Conservation (phyloP, 345 rosid genomes). For the Moricandia moricandioides region DNA sequence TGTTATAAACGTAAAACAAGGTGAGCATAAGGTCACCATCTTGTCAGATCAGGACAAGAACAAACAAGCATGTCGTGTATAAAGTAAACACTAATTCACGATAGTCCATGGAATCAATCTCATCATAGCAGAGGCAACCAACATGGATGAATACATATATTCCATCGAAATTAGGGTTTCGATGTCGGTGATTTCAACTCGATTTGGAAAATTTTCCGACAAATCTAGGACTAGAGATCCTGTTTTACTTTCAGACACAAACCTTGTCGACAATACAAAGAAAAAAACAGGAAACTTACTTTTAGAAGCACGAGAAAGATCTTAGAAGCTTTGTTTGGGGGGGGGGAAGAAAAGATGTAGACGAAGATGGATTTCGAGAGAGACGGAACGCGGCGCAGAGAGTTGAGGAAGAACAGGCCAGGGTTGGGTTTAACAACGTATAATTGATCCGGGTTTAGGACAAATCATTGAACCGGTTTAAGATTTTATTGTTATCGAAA, state of each 20-base stretch:
- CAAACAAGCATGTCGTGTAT: no score
- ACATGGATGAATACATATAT: no score
- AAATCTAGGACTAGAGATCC: neutral
- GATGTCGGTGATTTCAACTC: neutral
- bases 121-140: no score
- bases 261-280: neutral
- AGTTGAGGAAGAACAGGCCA: slow-evolving; percentile 11
- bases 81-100: no score
- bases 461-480: neutral
- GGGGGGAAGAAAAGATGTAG: neutral
- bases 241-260: neutral
- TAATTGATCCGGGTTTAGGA: neutral
- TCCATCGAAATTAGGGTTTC: slow-evolving; percentile 16
- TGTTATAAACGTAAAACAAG: no score
- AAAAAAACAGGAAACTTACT: slow-evolving; percentile 12
- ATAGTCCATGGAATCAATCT: no score
- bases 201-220: neutral
- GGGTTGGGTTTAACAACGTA: slow-evolving; percentile 1
- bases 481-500: neutral
- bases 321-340: neutral
- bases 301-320: slow-evolving; percentile 6
- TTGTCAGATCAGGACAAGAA: no score
- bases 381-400: slow-evolving; percentile 8
- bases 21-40: no score
- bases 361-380: neutral